These are phyloP conservation scores for Phytophthora boehmeriae DNA, from an alignment of 352 stramenopile species.

Conservation along the genomic window DNA sequence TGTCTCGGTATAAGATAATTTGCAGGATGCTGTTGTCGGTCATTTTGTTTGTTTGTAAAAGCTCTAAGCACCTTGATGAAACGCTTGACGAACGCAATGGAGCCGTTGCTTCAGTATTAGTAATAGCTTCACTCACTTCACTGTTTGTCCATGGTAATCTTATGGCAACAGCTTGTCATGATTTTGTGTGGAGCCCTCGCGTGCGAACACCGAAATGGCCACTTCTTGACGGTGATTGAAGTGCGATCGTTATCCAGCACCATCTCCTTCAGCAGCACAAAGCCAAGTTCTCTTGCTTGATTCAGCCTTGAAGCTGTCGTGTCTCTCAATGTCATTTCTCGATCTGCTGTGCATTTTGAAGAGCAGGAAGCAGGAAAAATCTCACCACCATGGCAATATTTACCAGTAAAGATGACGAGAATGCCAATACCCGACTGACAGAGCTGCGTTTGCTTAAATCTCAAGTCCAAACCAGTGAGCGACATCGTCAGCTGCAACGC, in stretches of 20 bases:
- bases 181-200: no score
- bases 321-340: constrained; percentile 18
- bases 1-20: constrained; percentile 36
- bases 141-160: no score
- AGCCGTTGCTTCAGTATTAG: no score
- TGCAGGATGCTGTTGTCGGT: constrained; percentile 22
- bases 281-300: neutral
- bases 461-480: constrained; percentile 15
- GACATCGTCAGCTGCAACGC: constrained; percentile 18
- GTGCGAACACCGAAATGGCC: neutral
- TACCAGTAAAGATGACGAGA: neutral
- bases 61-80: constrained; percentile 10
- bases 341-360: constrained; percentile 1
- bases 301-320: neutral
- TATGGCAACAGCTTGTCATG: no score
- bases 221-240: neutral
- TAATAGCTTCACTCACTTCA: no score
- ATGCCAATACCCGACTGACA: constrained; percentile 2
- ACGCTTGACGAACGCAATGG: no score
- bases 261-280: constrained; percentile 1
- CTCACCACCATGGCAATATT: constrained; percentile 12
- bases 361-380: no score
- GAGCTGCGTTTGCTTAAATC: constrained; percentile 25
- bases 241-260: no score
- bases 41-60: neutral